These are phyloP conservation scores for Drechslerella coelobrocha DNA, from an alignment of 2,329 filamentous ascomycete species.

Conservation along the genomic window DNA sequence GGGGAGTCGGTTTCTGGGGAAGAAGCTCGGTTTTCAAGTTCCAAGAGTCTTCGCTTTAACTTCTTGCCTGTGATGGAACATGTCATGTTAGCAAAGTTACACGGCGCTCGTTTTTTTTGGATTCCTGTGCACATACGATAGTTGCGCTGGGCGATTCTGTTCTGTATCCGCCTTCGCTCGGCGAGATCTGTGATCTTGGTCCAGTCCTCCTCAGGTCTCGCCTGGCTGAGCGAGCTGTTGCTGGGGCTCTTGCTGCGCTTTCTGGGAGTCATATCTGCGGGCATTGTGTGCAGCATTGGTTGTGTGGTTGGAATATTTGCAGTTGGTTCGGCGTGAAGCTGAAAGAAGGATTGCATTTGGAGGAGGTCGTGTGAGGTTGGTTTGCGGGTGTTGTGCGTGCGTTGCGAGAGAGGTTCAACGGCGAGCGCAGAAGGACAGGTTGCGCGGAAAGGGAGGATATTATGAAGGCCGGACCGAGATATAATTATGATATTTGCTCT, in stretches of 20 bases:
- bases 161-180: constrained; percentile 72
- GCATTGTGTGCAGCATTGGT: constrained; percentile 49
- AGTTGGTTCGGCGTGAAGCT: constrained; percentile 47
- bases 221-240: constrained; percentile 49
- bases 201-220: constrained; percentile 71
- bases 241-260: constrained; percentile 51
- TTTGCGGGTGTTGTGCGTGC: constrained; percentile 18
- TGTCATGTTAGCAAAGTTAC: constrained; percentile 23
- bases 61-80: constrained; percentile 73
- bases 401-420: constrained; percentile 33
- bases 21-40: constrained; percentile 76
- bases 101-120: neutral
- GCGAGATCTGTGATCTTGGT: constrained; percentile 75
- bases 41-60: constrained; percentile 86
- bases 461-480: neutral
- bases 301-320: constrained; percentile 21
- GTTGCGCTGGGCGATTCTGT: constrained; percentile 73
- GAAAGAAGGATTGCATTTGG: constrained; percentile 50
- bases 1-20: constrained; percentile 54
- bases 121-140: constrained; percentile 64
- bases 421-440: constrained; percentile 8
- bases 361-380: constrained; percentile 45
- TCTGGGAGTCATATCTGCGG: constrained; percentile 49
- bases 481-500: neutral
- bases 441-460: constrained; percentile 1